These are phyloP conservation scores for Cladobotryum mycophilum DNA, from an alignment of 2,329 filamentous ascomycete species.

Conservation along the genomic window DNA sequence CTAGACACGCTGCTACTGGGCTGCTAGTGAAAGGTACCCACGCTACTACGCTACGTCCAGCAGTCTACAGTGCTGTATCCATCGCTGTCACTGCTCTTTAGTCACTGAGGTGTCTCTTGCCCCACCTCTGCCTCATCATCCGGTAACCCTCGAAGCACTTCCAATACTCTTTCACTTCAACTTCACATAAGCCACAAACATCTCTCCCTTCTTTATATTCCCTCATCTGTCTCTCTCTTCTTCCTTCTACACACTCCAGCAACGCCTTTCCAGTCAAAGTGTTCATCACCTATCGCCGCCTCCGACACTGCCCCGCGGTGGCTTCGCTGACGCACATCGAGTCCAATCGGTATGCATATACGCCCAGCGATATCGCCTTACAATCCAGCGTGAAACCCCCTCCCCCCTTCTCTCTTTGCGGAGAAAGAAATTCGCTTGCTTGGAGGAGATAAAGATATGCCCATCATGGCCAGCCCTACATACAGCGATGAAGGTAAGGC, in stretches of 20 bases:
- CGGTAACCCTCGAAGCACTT: constrained; percentile 8
- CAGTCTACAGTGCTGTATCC: not conserved
- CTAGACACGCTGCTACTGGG: not conserved
- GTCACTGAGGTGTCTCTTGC: constrained; percentile 5
- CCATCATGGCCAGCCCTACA: constrained; percentile 2
- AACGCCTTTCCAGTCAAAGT: not conserved
- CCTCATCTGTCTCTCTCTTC: not conserved
- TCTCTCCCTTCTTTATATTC: not conserved
- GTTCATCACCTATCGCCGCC: too few relatives aligned
- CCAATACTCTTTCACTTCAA: constrained; percentile 1
- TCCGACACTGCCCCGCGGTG: too few relatives aligned
- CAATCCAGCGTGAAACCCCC: not conserved
- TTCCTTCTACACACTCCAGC: not conserved
- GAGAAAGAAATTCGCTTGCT: too few relatives aligned
- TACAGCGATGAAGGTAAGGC: constrained; percentile 5
- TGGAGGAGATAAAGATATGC: too few relatives aligned
- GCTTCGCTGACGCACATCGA: too few relatives aligned
- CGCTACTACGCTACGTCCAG: too few relatives aligned
- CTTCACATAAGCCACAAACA: constrained; percentile 4
- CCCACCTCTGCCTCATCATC: constrained; percentile 11
- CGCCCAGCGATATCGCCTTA: too few relatives aligned
- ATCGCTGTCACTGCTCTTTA: not conserved
- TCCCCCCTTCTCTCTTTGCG: too few relatives aligned
- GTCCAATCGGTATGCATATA: too few relatives aligned
- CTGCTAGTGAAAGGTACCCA: too few relatives aligned